Evolutionary conservation across 192 early-diverging fungal genomes (phyloP), one percentile per base, ranked within the genome.

Genomic region (Backusella tuberculispora): DNA sequence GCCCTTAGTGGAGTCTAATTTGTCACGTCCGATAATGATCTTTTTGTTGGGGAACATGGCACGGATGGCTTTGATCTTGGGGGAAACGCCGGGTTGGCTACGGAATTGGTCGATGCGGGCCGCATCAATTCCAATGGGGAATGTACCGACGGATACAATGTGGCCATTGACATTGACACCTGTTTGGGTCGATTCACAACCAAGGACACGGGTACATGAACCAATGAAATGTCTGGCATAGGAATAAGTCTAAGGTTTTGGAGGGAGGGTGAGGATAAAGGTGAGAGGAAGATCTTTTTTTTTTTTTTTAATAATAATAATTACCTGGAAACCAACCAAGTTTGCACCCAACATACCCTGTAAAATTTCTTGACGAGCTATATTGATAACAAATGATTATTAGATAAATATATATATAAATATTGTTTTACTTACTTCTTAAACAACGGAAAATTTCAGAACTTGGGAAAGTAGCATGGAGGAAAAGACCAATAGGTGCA

Each of bases 61-160:
- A 21, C 85, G 83, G 45, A 99, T 92, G 14, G 86, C 82, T 34
- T 86, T 85, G 79, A 96, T 94, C 95, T 97, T 80, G 41, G 92
- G 86, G 38, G 81, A 46, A 0, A 99, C 96, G 4, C 78, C 82
- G 13, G 90, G 85, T 50, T 80, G 76, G 45, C 91, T 88, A 69
- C 94, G 88, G 47, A 87, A 86, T 15, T 71, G 42, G 63, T 95
- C 85, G 13, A 96, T 87, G 5, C 90, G 81, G n/a, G 92, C 82
- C 12, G 91, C 87, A 76, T 99, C 96, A 74, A 99, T 98, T 14
- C 98, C 98, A 65, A 99, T 97, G 2, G 98, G 98, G 80, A 98
- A 98, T 13, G 97, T 95, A 66, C 94, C 94, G 0, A 98, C 92
- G 43, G 89, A 79, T 2, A 98, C 95, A 8, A 89, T 83, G 43